phyloP scores from a whole-genome alignment of 169 alveolate species.

The Cryptosporidium bovis region DNA sequence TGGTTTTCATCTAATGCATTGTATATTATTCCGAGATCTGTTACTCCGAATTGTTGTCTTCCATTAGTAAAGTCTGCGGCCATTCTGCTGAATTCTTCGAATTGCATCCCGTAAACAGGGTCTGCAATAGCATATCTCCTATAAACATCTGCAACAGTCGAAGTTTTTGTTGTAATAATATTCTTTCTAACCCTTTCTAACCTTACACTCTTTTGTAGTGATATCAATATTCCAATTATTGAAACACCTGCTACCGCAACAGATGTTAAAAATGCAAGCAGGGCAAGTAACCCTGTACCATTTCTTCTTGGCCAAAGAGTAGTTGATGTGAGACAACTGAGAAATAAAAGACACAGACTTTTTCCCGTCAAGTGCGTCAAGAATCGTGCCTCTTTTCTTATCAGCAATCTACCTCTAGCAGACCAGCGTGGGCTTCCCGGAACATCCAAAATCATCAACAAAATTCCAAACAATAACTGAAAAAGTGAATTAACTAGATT shows the following conservation, averaged over 20 bases:
- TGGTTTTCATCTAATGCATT: conserved; percentile 91
- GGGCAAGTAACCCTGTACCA: conserved; percentile 75
- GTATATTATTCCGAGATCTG: conserved; percentile 88
- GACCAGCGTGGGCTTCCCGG: conserved; percentile 95
- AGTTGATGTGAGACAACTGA: conserved; percentile 78
- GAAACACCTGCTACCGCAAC: conserved; percentile 85
- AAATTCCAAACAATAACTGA: conserved; percentile 84
- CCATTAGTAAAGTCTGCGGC: conserved; percentile 91
- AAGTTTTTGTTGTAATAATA: conserved; percentile 79
- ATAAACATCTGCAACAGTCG: conserved; percentile 89
- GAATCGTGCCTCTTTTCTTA: conserved; percentile 86
- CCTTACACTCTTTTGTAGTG: conserved; percentile 87
- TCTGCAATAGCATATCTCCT: conserved; percentile 89
- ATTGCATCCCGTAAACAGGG: conserved; percentile 92
- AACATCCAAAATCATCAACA: conserved; percentile 88
- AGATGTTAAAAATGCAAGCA: conserved; percentile 78
- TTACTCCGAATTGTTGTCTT: conserved; percentile 86
- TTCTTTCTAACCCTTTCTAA: conserved; percentile 86
- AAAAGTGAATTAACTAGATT: conserved; percentile 80
- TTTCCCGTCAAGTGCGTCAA: conserved; percentile 89
- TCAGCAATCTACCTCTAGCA: conserved; percentile 85
- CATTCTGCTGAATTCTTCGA: conserved; percentile 90
- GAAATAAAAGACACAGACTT: conserved; percentile 85
- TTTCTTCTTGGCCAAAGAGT: conserved; percentile 79
- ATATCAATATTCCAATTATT: conserved; percentile 85